Evolutionary conservation across 2,329 filamentous ascomycete species (phyloP).

Genomic region (Alternaria sp.): DNA sequence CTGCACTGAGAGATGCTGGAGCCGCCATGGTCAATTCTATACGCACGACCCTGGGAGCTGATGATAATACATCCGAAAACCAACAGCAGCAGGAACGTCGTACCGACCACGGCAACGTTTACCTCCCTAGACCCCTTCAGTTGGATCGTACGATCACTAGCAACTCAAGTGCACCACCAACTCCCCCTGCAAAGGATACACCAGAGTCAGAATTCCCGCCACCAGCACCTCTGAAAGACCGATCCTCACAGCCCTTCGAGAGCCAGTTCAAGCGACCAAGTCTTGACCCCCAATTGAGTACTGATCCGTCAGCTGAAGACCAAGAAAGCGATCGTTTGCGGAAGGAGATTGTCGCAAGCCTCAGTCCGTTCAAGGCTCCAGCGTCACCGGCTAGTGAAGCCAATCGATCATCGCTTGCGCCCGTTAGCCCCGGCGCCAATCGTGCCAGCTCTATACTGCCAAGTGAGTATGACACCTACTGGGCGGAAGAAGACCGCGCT

Average conservation of each 20-base stretch:
- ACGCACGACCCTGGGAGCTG: conserved; percentile 48
- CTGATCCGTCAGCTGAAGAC: conserved; percentile 63
- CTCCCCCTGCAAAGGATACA: conserved; percentile 58
- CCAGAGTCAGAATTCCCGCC: conserved; percentile 42
- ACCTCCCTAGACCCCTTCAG: conserved; percentile 48
- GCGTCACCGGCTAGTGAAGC: conserved; percentile 27
- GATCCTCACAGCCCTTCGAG: conserved; percentile 35
- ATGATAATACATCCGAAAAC: conserved; percentile 30
- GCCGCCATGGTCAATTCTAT: conserved; percentile 59
- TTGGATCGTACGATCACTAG: conserved; percentile 50
- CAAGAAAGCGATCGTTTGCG: conserved; percentile 76
- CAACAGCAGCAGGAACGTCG: conserved; percentile 14
- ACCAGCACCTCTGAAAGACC: conserved; percentile 49
- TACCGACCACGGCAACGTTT: conserved; percentile 46
- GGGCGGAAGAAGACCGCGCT: conserved; percentile 61
- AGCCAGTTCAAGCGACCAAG: conserved; percentile 31
- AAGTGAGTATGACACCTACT: conserved; percentile 74
- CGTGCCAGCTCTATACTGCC: conserved; percentile 71
- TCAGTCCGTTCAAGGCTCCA: conserved; percentile 55
- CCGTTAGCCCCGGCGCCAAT: conserved; percentile 33
- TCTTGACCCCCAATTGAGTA: conserved; percentile 54
- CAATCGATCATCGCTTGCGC: conserved; percentile 38
- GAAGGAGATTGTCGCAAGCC: conserved; percentile 77
- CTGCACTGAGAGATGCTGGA: conserved; percentile 58
- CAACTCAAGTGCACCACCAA: conserved; percentile 54